Conservation (phyloP, 1,139 yeast genomes). For the Magnusiomyces fungicola region DNA sequence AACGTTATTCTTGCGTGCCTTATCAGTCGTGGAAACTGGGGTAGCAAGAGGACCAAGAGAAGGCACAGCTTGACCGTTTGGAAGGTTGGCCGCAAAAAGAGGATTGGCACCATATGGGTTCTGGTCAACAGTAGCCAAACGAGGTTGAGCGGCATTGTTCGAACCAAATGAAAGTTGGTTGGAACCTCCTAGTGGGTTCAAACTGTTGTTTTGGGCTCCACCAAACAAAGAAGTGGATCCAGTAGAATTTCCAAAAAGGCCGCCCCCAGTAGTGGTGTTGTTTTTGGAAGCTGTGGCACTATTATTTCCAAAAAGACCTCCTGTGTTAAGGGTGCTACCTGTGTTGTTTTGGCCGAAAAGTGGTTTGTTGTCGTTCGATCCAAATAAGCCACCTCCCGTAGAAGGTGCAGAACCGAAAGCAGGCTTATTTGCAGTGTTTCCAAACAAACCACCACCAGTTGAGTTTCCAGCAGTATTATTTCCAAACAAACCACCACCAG, state of each 20-base stretch:
- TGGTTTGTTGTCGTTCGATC: constrained; percentile 4
- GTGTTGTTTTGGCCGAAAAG: constrained; percentile 1
- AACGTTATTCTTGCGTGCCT: constrained; percentile 47
- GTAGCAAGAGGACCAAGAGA: constrained; percentile 50
- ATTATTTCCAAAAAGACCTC: constrained; percentile 18
- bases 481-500: constrained; percentile 38
- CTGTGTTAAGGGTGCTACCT: constrained; percentile 11
- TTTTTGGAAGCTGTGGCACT: constrained; percentile 5
- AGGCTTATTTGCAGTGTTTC: constrained; percentile 22
- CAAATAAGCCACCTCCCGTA: constrained; percentile 5
- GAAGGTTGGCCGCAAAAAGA: constrained; percentile 43
- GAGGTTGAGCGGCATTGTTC: constrained; percentile 3
- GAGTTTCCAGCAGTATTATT: constrained; percentile 13
- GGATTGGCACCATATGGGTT: constrained; percentile 75
- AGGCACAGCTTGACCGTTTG: constrained; percentile 21
- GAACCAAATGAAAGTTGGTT: not conserved
- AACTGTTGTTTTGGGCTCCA: not conserved
- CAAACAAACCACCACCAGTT: constrained; percentile 26
- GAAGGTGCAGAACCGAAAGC: constrained; percentile 1
- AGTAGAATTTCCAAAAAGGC: constrained; percentile 18
- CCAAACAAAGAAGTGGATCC: constrained; percentile 21
- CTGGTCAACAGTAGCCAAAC: constrained; percentile 42
- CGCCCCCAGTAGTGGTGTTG: constrained; percentile 26
- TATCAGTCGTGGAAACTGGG: constrained; percentile 39
- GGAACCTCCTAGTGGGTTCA: not conserved